Evolutionary conservation across 148 eudicot genomes (phyloP).

Genomic region (Persicaria tinctoria): DNA sequence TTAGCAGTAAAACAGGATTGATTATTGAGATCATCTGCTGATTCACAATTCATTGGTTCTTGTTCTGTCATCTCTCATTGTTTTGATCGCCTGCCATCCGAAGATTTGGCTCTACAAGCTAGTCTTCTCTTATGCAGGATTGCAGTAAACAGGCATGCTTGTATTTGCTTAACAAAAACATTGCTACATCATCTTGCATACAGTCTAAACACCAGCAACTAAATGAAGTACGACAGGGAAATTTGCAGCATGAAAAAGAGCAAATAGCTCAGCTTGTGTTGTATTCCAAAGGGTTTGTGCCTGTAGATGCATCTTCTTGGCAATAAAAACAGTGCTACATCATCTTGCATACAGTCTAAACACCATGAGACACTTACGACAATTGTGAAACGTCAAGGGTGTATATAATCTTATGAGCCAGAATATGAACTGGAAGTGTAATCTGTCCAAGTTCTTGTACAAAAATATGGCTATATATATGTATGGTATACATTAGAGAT

Average conservation of each 20-base stretch:
- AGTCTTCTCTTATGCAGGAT: too few relatives aligned
- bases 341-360: constrained; percentile 90
- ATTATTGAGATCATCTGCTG: neutral
- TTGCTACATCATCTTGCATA: too few relatives aligned
- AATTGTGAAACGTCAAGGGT: constrained; percentile 19
- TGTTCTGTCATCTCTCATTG: neutral
- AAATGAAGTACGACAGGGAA: neutral
- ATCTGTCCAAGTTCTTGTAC: too few relatives aligned
- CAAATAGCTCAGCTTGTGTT: too few relatives aligned
- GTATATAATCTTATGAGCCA: too few relatives aligned
- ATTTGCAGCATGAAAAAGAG: neutral
- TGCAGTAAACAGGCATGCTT: too few relatives aligned
- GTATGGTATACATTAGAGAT: too few relatives aligned
- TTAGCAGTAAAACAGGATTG: neutral
- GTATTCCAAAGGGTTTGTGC: too few relatives aligned
- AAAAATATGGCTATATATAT: too few relatives aligned
- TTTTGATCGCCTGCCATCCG: constrained; percentile 16
- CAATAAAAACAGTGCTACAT: constrained; percentile 75
- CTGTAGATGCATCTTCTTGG: constrained; percentile 49
- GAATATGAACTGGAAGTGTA: too few relatives aligned
- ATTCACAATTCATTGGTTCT: neutral
- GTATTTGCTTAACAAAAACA: too few relatives aligned
- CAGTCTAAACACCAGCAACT: neutral
- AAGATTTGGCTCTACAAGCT: too few relatives aligned
- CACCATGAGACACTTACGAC: constrained; percentile 64